Percentiles rank a stretch among this genome's conserved stretches.
Conservation (phyloP, 345 rosid species). For the Rubroshorea leprosula region DNA sequence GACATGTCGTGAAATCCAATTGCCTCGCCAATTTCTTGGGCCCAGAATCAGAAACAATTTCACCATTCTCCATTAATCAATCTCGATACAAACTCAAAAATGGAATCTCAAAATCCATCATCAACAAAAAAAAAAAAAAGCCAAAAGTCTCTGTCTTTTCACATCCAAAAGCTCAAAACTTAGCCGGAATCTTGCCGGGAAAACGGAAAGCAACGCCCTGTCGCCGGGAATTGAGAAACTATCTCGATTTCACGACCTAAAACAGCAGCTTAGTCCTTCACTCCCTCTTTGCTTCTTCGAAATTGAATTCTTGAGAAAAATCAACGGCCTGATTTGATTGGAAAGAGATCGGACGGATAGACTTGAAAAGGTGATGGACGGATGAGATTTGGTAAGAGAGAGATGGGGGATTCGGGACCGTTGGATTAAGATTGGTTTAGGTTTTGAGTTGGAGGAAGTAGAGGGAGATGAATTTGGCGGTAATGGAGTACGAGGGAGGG, state of each 20-base stretch:
- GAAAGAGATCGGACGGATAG: conserved; percentile 25
- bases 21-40: conserved; percentile 41
- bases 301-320: conserved; percentile 14
- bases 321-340: neutral
- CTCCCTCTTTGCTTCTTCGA: conserved; percentile 35
- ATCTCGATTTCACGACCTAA: no score
- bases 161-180: neutral
- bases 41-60: conserved; percentile 30
- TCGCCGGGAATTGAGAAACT: no score
- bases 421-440: conserved; percentile 24
- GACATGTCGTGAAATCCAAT: conserved; percentile 39
- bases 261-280: neutral
- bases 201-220: no score
- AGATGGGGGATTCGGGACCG: conserved; percentile 6
- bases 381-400: conserved; percentile 14
- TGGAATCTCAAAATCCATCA: neutral
- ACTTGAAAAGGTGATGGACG: conserved; percentile 31
- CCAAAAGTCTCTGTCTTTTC: no score
- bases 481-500: conserved; percentile 20
- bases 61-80: conserved; percentile 36
- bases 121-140: neutral
- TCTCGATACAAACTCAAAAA: neutral
- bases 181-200: neutral
- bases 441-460: conserved; percentile 8
- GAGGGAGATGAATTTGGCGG: conserved; percentile 44